These are phyloP conservation scores for Ambrosiella xylebori DNA, from an alignment of 2,329 filamentous ascomycete species.

Conservation along the genomic window DNA sequence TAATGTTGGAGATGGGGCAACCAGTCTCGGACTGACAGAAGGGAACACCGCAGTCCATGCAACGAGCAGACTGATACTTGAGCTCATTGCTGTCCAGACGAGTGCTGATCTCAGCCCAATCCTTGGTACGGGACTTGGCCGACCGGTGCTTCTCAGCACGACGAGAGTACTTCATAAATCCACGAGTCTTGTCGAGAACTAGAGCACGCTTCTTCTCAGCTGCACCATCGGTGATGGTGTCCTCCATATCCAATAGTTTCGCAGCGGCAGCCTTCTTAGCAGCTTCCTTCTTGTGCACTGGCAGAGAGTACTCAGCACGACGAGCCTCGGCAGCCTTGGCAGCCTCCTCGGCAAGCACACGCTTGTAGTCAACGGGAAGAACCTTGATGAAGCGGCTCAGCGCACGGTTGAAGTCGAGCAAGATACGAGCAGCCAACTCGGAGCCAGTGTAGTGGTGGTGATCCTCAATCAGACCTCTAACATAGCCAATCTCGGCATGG, in stretches of 20 bases:
- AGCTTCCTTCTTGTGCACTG: conserved; percentile 49
- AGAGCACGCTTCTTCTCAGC: conserved; percentile 83
- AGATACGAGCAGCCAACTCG: conserved; percentile 77
- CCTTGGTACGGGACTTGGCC: conserved; percentile 66
- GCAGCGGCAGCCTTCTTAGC: conserved; percentile 27
- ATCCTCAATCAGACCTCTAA: conserved; percentile 84
- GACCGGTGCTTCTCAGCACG: conserved; percentile 85
- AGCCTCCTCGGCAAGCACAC: conserved; percentile 71
- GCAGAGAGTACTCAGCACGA: conserved; percentile 66
- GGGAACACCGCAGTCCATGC: conserved; percentile 97
- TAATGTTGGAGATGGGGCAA: conserved; percentile 93
- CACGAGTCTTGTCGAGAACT: conserved; percentile 91
- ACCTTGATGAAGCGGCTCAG: conserved; percentile 86
- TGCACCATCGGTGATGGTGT: conserved; percentile 70
- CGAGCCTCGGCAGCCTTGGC: conserved; percentile 72
- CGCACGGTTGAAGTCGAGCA: conserved; percentile 89
- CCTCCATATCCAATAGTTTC: conserved; percentile 63
- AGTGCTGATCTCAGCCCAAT: conserved; percentile 81
- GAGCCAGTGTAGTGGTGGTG: conserved; percentile 97
- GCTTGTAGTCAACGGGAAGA: conserved; percentile 89
- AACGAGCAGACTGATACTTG: conserved; percentile 90
- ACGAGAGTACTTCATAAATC: conserved; percentile 94
- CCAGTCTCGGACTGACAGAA: conserved; percentile 96
- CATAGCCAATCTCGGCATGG: conserved; percentile 71
- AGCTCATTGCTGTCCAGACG: conserved; percentile 86